Evolutionary conservation across 352 stramenopile species (phyloP), one percentile per base, ranked within the genome.

Genomic region (Phytophthora syringae): DNA sequence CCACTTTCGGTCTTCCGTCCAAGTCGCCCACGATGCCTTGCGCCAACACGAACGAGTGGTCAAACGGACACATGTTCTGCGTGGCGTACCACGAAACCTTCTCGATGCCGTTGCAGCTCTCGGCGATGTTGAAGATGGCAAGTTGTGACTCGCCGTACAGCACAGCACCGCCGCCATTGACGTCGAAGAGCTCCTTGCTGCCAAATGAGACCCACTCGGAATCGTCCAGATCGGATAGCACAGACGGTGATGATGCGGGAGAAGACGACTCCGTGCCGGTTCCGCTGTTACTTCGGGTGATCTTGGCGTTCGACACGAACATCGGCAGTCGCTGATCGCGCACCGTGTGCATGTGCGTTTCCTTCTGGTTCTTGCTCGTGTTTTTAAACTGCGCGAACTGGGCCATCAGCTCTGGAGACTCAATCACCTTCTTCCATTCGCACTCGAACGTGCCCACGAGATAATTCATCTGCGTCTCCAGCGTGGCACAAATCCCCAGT

Each of bases 31-130:
- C 80, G 58, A 98, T 94, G 40, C 93, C 93, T 67, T 97, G 89
- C 5, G 91, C 93, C 32, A 98, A 68, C n/a, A 98, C 90, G 72
- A 98, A 97, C 11, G 93, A 88, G 72, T 96, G 82, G 49, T 97
- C 95, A 76, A 96, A 86, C 7, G 92, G 90, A 60, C 91, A 98
- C 86, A 98, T 96, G 65, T 98, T 98, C 74, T 98, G 93, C 47
- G 90, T 97, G 56, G 86, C 91, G 61, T 93, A 97, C 89, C 88
- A 97, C 68, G 91, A 88, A 22, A 88, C 75, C 20, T 79, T 76
- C 39, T 79, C 83, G 70, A 87, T 81, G 37, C 78, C 78, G 45
- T 87, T 83, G 63, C 64, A 83, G 63, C 77, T 63, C 65, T 83
- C 75, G 1, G 59, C 60, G 44, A 95, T 90, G 74, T 97, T 97